Evolutionary conservation across 257 asterid genomes (phyloP).

Genomic region (Solanum pinnatisectum): DNA sequence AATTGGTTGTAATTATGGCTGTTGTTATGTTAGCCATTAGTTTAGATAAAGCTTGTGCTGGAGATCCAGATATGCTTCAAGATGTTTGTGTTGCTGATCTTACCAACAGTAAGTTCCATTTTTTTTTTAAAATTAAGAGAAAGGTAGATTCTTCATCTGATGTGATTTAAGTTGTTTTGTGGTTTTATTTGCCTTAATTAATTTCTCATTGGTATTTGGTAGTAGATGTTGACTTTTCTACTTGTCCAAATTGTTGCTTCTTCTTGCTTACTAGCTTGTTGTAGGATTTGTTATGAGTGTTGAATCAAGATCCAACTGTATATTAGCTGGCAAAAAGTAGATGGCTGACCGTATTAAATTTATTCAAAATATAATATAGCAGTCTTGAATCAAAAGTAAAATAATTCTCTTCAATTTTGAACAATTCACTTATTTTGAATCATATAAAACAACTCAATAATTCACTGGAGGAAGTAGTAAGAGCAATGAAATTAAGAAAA

Average conservation of each 20-base stretch:
- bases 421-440: too few relatives aligned
- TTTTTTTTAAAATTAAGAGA: background rate
- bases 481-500: too few relatives aligned
- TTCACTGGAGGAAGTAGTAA: too few relatives aligned
- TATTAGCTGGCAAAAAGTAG: background rate
- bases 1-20: background rate
- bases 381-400: background rate
- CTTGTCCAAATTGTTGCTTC: background rate
- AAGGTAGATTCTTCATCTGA: background rate
- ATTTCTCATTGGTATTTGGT: background rate
- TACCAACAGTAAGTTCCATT: slow-evolving; percentile 21
- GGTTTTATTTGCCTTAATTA: background rate
- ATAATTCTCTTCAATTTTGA: too few relatives aligned
- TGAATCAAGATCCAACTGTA: background rate
- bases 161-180: background rate
- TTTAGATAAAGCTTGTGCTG: slow-evolving; percentile 9
- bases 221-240: background rate
- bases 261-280: background rate
- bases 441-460: too few relatives aligned
- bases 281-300: background rate
- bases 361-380: background rate
- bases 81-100: slow-evolving; percentile 65
- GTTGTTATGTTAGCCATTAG: slow-evolving; percentile 3
- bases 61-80: slow-evolving; percentile 56
- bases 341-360: background rate